Evolutionary conservation across 116 monocot species (phyloP), one percentile per base, ranked within the genome.

Genomic region (Papilionanthe hybrid): DNA sequence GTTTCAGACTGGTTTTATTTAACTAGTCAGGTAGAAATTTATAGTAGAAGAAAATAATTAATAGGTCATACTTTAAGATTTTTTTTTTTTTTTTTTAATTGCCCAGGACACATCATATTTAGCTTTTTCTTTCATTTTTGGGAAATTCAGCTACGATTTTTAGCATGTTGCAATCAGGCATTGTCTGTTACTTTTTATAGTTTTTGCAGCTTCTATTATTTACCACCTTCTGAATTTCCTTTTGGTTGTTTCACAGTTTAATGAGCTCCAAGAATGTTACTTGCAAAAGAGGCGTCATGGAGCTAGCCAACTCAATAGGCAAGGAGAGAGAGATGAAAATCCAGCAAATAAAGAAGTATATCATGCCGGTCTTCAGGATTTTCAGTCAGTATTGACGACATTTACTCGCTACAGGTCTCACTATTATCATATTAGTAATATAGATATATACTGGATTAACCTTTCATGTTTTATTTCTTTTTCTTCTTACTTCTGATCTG

Each of bases 221-320:
- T 11, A 67, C 19, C 42, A 41, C 76, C 37, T 50, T 48, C 30
- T 72, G 49, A 85, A 60, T 25, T 77, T 48, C 17, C 56, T 41
- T 72, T 77, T 41, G 53, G 15, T 60, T 80, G 6, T 78, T 58
- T n/a, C 78, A 76, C 87, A 99, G 99, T 99, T 99, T 82, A 95
- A 90, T 77, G 99, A 99, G 80, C 85, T 99, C 43, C 95, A 99
- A 87, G 95, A 99, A 78, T 99, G 92, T 71, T 99, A 99, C 80
- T 85, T 99, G 72, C 93, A 93, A 92, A 95, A 85, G 82, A 86
- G 99, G 76, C 94, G 91, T 28, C 30, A 82, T 78, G 88, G 84
- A 53, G 45, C 84, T 37, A 87, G 68, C 42, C 89, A 90, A 60
- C 55, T 50, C 18, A 86, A 77, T 76, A 86, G 65, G 75, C 84